Evolutionary conservation across 1,139 yeast species (phyloP).

Genomic region (Lodderomyces parapsilosis): DNA sequence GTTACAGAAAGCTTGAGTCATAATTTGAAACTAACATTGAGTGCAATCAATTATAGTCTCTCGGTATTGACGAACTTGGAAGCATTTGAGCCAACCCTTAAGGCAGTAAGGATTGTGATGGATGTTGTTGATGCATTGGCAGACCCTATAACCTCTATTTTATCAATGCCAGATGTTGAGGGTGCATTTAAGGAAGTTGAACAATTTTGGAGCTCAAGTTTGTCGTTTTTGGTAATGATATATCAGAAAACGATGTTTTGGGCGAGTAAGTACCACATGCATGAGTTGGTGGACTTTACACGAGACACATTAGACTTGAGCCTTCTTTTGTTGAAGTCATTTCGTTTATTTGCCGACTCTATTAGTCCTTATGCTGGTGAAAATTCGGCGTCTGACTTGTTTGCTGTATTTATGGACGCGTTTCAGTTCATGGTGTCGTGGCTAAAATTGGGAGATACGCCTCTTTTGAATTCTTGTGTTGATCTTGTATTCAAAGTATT

Average conservation of each 20-base stretch:
- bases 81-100: constrained; percentile 73
- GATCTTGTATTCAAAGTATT: constrained; percentile 65
- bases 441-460: constrained; percentile 78
- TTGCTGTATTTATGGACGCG: constrained; percentile 44
- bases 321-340: constrained; percentile 63
- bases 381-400: constrained; percentile 20
- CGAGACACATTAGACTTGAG: constrained; percentile 84
- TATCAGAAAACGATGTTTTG: constrained; percentile 69
- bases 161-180: constrained; percentile 18
- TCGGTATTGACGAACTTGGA: constrained; percentile 44
- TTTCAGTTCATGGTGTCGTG: constrained; percentile 68
- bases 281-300: constrained; percentile 71
- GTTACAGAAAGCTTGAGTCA: constrained; percentile 51
- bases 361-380: constrained; percentile 17
- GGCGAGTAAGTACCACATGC: constrained; percentile 63
- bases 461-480: constrained; percentile 74
- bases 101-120: constrained; percentile 70
- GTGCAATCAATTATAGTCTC: constrained; percentile 49
- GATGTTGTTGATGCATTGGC: constrained; percentile 66
- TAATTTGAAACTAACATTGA: constrained; percentile 43
- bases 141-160: constrained; percentile 62
- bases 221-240: constrained; percentile 71
- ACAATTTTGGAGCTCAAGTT: constrained; percentile 62
- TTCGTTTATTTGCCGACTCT: constrained; percentile 49
- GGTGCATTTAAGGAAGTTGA: constrained; percentile 17